phyloP scores from a whole-genome alignment of 2,329 filamentous ascomycete species.

The Beauveria scarabaeidicola region DNA sequence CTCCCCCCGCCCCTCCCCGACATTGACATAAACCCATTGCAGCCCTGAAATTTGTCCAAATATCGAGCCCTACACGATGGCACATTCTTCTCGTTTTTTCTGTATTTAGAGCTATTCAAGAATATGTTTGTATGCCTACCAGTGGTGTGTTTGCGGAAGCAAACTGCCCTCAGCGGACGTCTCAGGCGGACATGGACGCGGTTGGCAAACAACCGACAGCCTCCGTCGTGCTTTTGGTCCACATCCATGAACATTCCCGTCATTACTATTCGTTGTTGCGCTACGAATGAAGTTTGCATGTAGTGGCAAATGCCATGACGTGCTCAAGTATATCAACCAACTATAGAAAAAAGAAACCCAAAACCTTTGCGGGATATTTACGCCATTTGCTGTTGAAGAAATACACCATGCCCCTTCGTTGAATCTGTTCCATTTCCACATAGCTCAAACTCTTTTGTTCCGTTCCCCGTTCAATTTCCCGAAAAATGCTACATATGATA shows the following conservation, averaged over 20 bases:
- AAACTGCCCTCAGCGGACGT: too few relatives aligned
- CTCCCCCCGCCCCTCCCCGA: too few relatives aligned
- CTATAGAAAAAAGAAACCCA: background rate
- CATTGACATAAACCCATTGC: too few relatives aligned
- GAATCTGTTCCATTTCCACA: background rate
- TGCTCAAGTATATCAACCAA: background rate
- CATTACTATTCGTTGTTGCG: too few relatives aligned
- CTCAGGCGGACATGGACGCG: too few relatives aligned
- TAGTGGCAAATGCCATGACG: background rate
- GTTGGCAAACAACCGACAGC: too few relatives aligned
- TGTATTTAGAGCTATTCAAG: too few relatives aligned
- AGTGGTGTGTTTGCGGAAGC: too few relatives aligned
- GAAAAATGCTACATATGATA: background rate
- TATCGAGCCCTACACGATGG: too few relatives aligned
- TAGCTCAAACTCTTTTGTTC: background rate
- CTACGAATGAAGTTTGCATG: background rate
- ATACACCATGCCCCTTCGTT: background rate
- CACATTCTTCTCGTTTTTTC: too few relatives aligned
- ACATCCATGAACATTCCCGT: background rate
- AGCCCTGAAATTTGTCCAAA: too few relatives aligned
- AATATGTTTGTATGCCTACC: too few relatives aligned
- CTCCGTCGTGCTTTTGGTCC: background rate
- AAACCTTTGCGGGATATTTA: slow-evolving; percentile 9
- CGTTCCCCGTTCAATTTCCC: background rate
- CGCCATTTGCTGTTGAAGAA: slow-evolving; percentile 10